A percentile compares a stretch with the other conserved stretches of the same genome.
Conservation (phyloP, 2,329 filamentous ascomycete genomes). For the Fusarium pseudocircinatum region DNA sequence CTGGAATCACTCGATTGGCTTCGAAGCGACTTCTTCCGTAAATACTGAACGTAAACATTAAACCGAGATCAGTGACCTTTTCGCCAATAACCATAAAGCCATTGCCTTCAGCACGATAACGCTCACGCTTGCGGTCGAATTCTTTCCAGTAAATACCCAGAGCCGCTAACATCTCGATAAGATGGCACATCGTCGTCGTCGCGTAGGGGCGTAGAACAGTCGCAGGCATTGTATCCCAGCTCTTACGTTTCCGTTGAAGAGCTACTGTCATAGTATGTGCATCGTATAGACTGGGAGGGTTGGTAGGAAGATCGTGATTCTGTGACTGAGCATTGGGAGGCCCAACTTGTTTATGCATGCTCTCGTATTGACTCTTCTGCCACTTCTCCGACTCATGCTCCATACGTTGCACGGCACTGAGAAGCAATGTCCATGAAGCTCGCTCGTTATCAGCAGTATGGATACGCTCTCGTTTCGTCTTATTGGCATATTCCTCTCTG, state of each 20-base stretch:
- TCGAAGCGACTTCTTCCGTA: conserved; percentile 60
- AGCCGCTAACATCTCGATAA: conserved; percentile 64
- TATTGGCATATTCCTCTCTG: conserved; percentile 40
- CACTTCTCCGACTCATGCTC: conserved; percentile 59
- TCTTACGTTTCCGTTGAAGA: conserved; percentile 57
- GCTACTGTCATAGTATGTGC: conserved; percentile 57
- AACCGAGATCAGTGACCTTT: conserved; percentile 59
- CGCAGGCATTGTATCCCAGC: conserved; percentile 63
- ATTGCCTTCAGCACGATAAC: conserved; percentile 65
- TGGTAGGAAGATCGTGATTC: conserved; percentile 31
- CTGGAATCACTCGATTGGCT: conserved; percentile 62
- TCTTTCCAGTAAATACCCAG: conserved; percentile 68
- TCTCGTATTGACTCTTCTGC: conserved; percentile 51
- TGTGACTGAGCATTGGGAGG: conserved; percentile 32
- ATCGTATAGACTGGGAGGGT: conserved; percentile 40
- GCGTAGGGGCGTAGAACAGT: conserved; percentile 60
- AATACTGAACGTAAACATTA: conserved; percentile 64
- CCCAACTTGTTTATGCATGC: conserved; percentile 33
- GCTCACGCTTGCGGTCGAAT: conserved; percentile 62
- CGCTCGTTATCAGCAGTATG: conserved; percentile 66
- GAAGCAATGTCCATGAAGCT: conserved; percentile 63
- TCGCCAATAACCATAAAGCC: conserved; percentile 61
- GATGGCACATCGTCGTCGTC: conserved; percentile 64
- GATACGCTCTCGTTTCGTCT: conserved; percentile 49
- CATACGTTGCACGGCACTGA: conserved; percentile 61